Conservation (phyloP, 2,329 filamentous ascomycete species). For the Aspergillus carbonarius region DNA sequence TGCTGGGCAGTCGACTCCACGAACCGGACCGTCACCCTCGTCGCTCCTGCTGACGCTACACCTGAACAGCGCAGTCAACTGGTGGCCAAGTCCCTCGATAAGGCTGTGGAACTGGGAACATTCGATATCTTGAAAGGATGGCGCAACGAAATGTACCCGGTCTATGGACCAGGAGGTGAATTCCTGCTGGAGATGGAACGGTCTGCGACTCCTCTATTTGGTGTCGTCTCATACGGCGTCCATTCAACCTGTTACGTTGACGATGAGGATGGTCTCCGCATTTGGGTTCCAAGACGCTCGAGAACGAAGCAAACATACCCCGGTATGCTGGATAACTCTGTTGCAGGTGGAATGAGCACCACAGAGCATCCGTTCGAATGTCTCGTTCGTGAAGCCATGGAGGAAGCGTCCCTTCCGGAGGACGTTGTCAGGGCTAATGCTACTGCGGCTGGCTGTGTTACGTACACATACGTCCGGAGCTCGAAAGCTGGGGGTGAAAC, state of each 20-base stretch:
- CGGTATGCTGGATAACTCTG: conserved; percentile 92
- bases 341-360: conserved; percentile 80
- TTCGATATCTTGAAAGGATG: conserved; percentile 77
- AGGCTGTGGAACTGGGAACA: conserved; percentile 67
- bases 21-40: conserved; percentile 63
- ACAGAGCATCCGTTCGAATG: conserved; percentile 79
- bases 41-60: conserved; percentile 53
- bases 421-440: conserved; percentile 63
- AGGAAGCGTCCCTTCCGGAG: conserved; percentile 81
- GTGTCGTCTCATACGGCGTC: conserved; percentile 73
- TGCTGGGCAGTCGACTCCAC: conserved; percentile 60
- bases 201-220: conserved; percentile 71
- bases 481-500: conserved; percentile 74
- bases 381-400: conserved; percentile 78
- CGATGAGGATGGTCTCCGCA: conserved; percentile 59
- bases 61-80: conserved; percentile 62
- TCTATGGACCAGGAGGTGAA: conserved; percentile 62
- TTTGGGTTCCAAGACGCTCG: conserved; percentile 83
- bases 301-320: conserved; percentile 81
- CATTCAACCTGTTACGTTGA: conserved; percentile 75
- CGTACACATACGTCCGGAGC: conserved; percentile 81
- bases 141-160: conserved; percentile 77
- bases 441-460: conserved; percentile 66
- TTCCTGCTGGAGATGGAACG: conserved; percentile 74
- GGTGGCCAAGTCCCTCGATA: conserved; percentile 58